These are phyloP conservation scores for Cryptococcus sp. DNA, from an alignment of 1,284 basidiomycete genomes.

Conservation along the genomic window DNA sequence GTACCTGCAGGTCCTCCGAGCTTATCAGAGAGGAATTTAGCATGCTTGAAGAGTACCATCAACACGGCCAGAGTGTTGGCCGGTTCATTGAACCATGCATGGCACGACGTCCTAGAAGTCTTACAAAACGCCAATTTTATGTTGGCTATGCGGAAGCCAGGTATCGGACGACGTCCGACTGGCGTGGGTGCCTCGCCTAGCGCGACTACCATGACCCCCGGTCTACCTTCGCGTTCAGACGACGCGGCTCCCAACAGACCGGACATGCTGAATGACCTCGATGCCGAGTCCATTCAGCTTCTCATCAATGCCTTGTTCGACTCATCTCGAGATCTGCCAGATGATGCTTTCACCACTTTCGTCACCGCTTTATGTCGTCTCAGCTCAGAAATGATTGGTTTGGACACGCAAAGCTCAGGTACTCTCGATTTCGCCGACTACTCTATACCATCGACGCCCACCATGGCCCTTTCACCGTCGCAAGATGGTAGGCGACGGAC, in stretches of 20 bases:
- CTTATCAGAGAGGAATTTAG: conserved; percentile 83
- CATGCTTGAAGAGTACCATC: conserved; percentile 81
- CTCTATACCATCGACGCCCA: conserved; percentile 29
- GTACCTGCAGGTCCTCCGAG: conserved; percentile 61
- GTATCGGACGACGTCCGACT: conserved; percentile 15
- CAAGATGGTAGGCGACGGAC: conserved; percentile 64
- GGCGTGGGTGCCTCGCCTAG: conserved; percentile 12
- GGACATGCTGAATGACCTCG: conserved; percentile 61
- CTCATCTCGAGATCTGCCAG: conserved; percentile 76
- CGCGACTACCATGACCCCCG: conserved; percentile 1
- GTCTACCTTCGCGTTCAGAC: not conserved
- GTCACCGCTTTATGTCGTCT: conserved; percentile 78
- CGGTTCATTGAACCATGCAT: conserved; percentile 78
- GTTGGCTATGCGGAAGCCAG: conserved; percentile 60
- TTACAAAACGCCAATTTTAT: conserved; percentile 92
- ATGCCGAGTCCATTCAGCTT: conserved; percentile 68
- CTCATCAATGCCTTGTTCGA: conserved; percentile 81
- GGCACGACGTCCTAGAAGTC: conserved; percentile 87
- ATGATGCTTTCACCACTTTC: conserved; percentile 78
- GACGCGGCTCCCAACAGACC: conserved; percentile 13
- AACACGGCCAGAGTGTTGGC: conserved; percentile 78
- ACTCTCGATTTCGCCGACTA: conserved; percentile 53
- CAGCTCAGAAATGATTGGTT: conserved; percentile 84
- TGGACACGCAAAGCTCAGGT: conserved; percentile 56
- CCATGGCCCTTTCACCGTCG: conserved; percentile 27